These are phyloP conservation scores for Annulohypoxylon moriforme DNA, from an alignment of 495 filamentous ascomycete species.

Conservation along the genomic window DNA sequence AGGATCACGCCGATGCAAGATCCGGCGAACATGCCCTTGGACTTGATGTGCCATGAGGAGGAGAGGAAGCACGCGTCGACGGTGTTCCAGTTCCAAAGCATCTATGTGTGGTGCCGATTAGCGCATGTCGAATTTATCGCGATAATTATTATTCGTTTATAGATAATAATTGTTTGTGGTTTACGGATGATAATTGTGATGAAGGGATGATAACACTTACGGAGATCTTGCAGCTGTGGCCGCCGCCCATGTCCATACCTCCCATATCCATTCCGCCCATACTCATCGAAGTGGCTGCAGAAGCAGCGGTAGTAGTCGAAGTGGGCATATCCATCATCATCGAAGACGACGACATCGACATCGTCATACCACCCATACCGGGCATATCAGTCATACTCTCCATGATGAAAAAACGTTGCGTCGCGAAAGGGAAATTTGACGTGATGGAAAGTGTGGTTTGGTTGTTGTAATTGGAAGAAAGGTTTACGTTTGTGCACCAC, in stretches of 20 bases:
- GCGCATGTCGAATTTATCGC: no score
- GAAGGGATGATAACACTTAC: slow-evolving; percentile 6
- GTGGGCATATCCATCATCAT: slow-evolving; percentile 3
- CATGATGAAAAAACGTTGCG: not conserved
- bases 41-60: slow-evolving; percentile 69
- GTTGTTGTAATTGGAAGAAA: slow-evolving; percentile 1
- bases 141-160: not conserved
- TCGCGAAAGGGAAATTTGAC: not conserved
- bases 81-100: slow-evolving; percentile 83
- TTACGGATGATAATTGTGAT: not conserved
- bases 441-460: not conserved
- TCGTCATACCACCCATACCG: slow-evolving; percentile 14
- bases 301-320: not conserved
- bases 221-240: slow-evolving; percentile 33
- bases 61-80: slow-evolving; percentile 76
- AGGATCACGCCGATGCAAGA: slow-evolving; percentile 73
- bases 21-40: slow-evolving; percentile 70
- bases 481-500: not conserved
- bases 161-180: not conserved
- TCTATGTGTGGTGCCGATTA: slow-evolving; percentile 55
- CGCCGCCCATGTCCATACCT: slow-evolving; percentile 21
- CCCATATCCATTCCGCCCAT: slow-evolving; percentile 39
- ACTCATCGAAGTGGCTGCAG: slow-evolving; percentile 48
- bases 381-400: slow-evolving; percentile 21
- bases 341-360: not conserved